Evolutionary conservation across 257 asterid genomes (phyloP).

Genomic region (Solanum chilense): DNA sequence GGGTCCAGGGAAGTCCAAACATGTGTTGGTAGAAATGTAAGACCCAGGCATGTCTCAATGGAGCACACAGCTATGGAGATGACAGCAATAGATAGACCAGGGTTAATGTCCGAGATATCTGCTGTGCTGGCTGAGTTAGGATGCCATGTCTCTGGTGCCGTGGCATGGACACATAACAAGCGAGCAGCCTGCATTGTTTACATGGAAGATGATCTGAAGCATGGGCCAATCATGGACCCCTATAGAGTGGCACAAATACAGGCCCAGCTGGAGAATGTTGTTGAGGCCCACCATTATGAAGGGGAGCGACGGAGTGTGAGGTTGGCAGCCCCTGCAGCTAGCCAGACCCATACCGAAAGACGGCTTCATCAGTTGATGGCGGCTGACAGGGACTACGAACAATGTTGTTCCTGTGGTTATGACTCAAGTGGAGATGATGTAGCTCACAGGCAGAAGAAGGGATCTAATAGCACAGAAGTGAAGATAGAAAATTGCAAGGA

Average conservation of each 20-base stretch:
- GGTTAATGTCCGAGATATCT: slow-evolving; percentile 75
- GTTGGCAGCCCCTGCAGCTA: slow-evolving; percentile 33
- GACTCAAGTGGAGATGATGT: slow-evolving; percentile 27
- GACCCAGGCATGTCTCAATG: slow-evolving; percentile 21
- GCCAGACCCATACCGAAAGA: slow-evolving; percentile 69
- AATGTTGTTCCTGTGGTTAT: slow-evolving; percentile 43
- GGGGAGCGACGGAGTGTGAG: slow-evolving; percentile 54
- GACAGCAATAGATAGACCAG: slow-evolving; percentile 76
- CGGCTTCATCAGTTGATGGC: slow-evolving; percentile 95
- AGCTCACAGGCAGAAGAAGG: slow-evolving; percentile 11
- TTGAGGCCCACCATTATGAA: slow-evolving; percentile 60
- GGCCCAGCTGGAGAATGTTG: slow-evolving; percentile 61
- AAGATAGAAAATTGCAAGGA: slow-evolving; percentile 42
- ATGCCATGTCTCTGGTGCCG: slow-evolving; percentile 63
- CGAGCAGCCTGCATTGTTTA: slow-evolving; percentile 66
- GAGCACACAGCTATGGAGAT: slow-evolving; percentile 68
- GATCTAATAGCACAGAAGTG: slow-evolving; percentile 48
- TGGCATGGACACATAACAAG: slow-evolving; percentile 80
- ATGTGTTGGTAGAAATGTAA: slow-evolving; percentile 1
- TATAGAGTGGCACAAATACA: slow-evolving; percentile 50
- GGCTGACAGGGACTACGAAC: slow-evolving; percentile 62
- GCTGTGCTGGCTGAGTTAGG: slow-evolving; percentile 72
- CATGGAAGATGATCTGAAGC: slow-evolving; percentile 31
- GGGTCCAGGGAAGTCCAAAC: slow-evolving; percentile 15
- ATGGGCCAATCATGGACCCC: slow-evolving; percentile 35